Base-by-base conservation (phyloP, 108 stramenopile species). In the Cyclostephanos tholiformis region DNA sequence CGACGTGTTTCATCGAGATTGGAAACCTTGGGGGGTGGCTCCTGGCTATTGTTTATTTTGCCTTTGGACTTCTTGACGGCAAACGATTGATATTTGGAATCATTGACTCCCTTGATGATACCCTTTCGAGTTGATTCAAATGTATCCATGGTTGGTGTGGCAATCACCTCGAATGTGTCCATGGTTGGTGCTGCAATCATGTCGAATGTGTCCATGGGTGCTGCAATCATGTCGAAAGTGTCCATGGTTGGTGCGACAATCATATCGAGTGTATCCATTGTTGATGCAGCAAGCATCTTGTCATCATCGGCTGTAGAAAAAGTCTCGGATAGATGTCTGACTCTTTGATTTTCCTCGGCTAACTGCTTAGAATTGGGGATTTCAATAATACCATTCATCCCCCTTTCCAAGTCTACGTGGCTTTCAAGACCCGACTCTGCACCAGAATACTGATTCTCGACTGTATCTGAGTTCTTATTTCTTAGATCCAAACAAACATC, bases 351-450 rank as follows among this genome's bases (percentile, higher is more conserved):
- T 6, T 36, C 36, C 36, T 6, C 4, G 4, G 36, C 36, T 36
- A 6, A 36, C 36, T 36, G 36, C 36, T 41, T 43, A 29, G 63
- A 44, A n/a, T 14, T 11, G 20, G 63, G 63, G 44, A 64, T 9
- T 11, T 13, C 63, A 39, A 19, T 25, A 20, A 30, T 48, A 12
- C n/a, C 50, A 53, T 12, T 36, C 36, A 2, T 30, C 19, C 66
- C 51, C 16, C 16, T 35, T 67, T 67, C 66, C 52, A 67, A 53
- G 50, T 66, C 65, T 30, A 65, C 48, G 1, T 66, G 0, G 17
- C 43, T 14, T 65, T 26, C 19, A 20, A 7, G 6, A 26, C 29
- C 36, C 9, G 41, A 26, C 43, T 20, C 43, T 44, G 17, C 27
- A 23, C 46, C 27, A 26, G 41, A n/a, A 46, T 25, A 48, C 8